Evolutionary conservation across 1,139 yeast genomes (phyloP), one percentile per base, ranked within the genome.

Genomic region (Protomyces pachydermus): DNA sequence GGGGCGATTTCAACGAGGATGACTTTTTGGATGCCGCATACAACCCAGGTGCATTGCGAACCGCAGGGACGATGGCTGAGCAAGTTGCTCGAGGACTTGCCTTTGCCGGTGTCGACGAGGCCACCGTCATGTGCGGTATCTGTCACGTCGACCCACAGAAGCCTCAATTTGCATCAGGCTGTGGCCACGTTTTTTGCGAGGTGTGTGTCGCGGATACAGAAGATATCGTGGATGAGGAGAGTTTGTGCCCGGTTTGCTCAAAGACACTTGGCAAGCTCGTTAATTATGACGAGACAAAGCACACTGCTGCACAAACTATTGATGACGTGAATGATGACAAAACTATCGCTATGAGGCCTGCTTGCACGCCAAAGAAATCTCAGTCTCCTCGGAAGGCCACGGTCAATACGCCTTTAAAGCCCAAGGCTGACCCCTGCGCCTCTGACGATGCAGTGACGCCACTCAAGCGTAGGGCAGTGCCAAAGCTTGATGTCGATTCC

Each of bases 71-170:
- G 16, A 71, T 68, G 2, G 72, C 48, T 18, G 48, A n/a, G 12
- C 48, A 42, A 70, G 6, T 74, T 72, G 3, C 74, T 71, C 2
- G 80, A 78, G 16, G 91, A 90, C 12, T 86, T 86, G 1, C 81
- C 16, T 25, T 50, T 8, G 37, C n/a, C 10, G 53, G 37, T 16
- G 37, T 50, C 1, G 53, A 50, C 16, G 37, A 50, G 12, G 14
- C 16, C 12, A 25, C 16, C 9, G 35, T 91, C 37, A 86, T 95
- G 55, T 93, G 98, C 73, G 95, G 89, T 70, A 75, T 93, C 34
- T 95, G 99, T 76, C 97, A 91, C 70, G 98, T 93, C 72, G 97
- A 91, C 75, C 97, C 98, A 0, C 98, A 93, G 74, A 98, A 95
- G 67, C 96, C 98, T 0, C 90, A 93, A 58, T 91, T 88, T 73